Evolutionary conservation across 345 rosid species (phyloP), one percentile per base, ranked within the genome.

Genomic region (Murraya koenigii): DNA sequence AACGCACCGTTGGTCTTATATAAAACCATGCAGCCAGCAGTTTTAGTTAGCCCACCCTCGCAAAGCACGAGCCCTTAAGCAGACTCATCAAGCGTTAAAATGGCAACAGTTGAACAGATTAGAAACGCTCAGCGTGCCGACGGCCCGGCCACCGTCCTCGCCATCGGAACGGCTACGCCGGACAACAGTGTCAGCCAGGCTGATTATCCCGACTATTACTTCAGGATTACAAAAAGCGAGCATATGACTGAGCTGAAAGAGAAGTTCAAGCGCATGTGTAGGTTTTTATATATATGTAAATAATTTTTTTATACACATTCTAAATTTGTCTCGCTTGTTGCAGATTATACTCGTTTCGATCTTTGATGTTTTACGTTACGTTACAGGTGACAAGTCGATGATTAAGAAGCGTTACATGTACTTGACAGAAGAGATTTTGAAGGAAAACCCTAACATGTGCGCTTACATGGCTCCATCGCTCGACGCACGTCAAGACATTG

Each of bases 221-320:
- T 90, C 84, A 80, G 90, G 19, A 85, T 90, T 84, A 90, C 94
- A 72, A 89, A 90, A 67, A 86, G 90, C 80, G 92, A 89, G 69
- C 94, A 90, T 82, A 86, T 86, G 94, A 85, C 89, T n/a, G 91
- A 89, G 58, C 91, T 90, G 36, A 90, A 90, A 68, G 89, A 86
- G 80, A 90, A 90, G 77, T 90, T 90, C 86, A 64, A 87, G 87
- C 90, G 92, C 85, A 89, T 90, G 88, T 90, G 94, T 90, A 86
- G 8, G 92, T 84, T 22, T 41, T 41, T 10, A 11, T 11, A 41
- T 11, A 41, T 10, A 44, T 44, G 49, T 17, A 17, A 49, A 49
- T 17, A 7, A 14, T 17, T 49, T 49, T 49, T 49, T 14, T 49
- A 14, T 49, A 15, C 7, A 17, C 55, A 5, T 49, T 49, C 19